These are phyloP conservation scores for Beauveria brongniartii DNA, from an alignment of 2,329 filamentous ascomycete genomes.

Conservation along the genomic window DNA sequence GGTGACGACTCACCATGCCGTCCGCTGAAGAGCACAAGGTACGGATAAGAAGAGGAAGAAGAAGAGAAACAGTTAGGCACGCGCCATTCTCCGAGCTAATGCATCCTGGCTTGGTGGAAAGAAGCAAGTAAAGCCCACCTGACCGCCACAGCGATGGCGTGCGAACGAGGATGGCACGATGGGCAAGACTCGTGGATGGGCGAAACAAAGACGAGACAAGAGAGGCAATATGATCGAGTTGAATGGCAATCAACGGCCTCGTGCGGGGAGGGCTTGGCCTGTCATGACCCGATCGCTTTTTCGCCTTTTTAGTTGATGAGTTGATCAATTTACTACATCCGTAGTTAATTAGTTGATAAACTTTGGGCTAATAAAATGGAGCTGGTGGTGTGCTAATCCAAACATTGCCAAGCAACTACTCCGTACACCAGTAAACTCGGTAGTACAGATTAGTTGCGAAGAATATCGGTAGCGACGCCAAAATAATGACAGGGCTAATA, in stretches of 20 bases:
- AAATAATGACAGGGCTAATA: too few relatives aligned
- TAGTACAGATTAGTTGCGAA: too few relatives aligned
- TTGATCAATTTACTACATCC: too few relatives aligned
- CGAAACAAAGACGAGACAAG: not conserved
- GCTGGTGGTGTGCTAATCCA: too few relatives aligned
- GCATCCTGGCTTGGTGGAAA: not conserved
- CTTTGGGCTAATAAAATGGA: too few relatives aligned
- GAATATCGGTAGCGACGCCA: too few relatives aligned
- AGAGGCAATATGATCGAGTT: not conserved
- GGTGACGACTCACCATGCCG: constrained; percentile 6
- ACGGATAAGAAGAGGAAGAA: not conserved
- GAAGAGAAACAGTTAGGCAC: not conserved
- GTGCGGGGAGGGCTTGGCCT: not conserved
- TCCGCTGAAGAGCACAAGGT: constrained; percentile 7
- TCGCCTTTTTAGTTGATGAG: not conserved
- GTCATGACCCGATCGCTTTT: not conserved
- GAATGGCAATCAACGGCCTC: not conserved
- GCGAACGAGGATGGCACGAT: not conserved
- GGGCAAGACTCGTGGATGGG: not conserved
- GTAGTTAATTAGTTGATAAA: too few relatives aligned
- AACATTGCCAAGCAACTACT: not conserved
- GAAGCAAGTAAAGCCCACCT: not conserved
- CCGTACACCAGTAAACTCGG: not conserved
- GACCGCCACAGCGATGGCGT: not conserved
- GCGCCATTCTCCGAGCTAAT: too few relatives aligned